phyloP scores from a whole-genome alignment of 164 flowering plant genomes.

The Malania oleifera region DNA sequence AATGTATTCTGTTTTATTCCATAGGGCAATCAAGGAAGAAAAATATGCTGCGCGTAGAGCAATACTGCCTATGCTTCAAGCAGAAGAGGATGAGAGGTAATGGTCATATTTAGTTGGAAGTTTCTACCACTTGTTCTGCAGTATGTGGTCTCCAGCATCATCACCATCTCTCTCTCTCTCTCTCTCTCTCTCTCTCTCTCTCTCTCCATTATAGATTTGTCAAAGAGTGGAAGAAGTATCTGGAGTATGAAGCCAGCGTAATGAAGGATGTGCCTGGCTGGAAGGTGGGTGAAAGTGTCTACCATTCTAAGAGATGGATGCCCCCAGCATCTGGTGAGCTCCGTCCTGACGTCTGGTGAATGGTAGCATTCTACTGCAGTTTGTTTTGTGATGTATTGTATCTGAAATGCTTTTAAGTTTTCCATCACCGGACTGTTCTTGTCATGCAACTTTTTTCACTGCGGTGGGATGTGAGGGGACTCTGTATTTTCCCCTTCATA shows the following conservation, averaged over 20 bases:
- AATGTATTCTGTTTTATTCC: too few species aligned
- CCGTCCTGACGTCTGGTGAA: slow-evolving; percentile 93
- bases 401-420: background rate
- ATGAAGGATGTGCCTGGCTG: slow-evolving; percentile 98
- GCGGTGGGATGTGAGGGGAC: too few species aligned
- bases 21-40: slow-evolving; percentile 83
- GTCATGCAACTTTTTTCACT: slow-evolving; percentile 10
- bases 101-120: background rate
- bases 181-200: background rate
- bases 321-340: slow-evolving; percentile 95
- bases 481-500: background rate
- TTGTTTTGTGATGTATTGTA: background rate
- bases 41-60: slow-evolving; percentile 92
- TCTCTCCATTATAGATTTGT: slow-evolving; percentile 68
- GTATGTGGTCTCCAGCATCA: background rate
- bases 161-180: background rate
- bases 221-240: slow-evolving; percentile 88
- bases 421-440: background rate
- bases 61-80: slow-evolving; percentile 86
- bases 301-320: slow-evolving; percentile 94
- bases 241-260: slow-evolving; percentile 90
- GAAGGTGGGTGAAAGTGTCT: slow-evolving; percentile 96
- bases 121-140: background rate
- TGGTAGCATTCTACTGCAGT: background rate
- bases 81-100: slow-evolving; percentile 97